Evolutionary conservation across 495 filamentous ascomycete species (phyloP), one percentile per base, ranked within the genome.

Genomic region (Hyaloscypha finlandica): DNA sequence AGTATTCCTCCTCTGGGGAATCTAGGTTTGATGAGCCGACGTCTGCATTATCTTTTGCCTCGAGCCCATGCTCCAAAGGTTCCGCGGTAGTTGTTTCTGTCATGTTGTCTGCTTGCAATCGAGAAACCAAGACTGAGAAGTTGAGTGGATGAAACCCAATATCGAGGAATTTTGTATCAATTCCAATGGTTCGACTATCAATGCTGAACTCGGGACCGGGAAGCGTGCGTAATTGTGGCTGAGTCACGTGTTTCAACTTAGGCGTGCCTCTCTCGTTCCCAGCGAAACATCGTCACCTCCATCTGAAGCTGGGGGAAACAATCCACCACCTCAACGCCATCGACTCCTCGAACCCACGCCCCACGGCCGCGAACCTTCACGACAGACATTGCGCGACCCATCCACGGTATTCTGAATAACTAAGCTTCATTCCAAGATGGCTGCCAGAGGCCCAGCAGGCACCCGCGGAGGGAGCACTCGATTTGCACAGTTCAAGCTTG

Each of bases 401-500:
- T 42, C 6, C 45, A 14, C 5, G 20, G 19, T 11, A 53, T 62
- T 25, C 45, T 16, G 32, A 62, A 59, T 25, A 51, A 52, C 48
- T 62, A 61, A 55, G 30, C 5, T 61, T 35, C 64, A 48, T 45
- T 64, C 59, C 58, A 68, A 55, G 19, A 97, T 97, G 93, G 90
- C 93, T 77, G 84, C 91, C 74, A 84, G 93, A 82, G 84, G 88
- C 77, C 86, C 89, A 77, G 85, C 90, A 78, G 91, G 90, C 77
- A 84, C 85, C 75, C 88, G 92, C 69, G 85, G 86, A 63, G 91
- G 91, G 75, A 77, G 76, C 76, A 81, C 77, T 72, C 90, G 94
- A 73, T 99, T 99, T 80, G 95, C 95, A 70, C 95, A 99, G 84
- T 99, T 99, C 82, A 99, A 99, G 85, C 88, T 99, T 73, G 95